Conservation (phyloP, 345 rosid species). For the Syzygium aromaticum region DNA sequence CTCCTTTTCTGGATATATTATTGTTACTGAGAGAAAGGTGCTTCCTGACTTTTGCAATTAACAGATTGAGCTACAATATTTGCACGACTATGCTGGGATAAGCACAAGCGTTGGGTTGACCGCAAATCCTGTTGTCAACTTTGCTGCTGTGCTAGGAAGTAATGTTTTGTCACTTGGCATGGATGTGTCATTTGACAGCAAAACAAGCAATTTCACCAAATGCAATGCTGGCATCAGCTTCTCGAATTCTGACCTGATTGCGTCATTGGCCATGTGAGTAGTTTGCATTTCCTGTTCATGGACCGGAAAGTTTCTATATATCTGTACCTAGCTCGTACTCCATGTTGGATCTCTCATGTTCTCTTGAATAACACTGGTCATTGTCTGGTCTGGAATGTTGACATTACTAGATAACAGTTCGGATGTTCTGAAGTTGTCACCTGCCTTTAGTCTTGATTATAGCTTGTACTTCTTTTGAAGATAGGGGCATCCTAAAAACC, state of each 20-base stretch:
- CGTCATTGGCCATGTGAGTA: constrained; percentile 65
- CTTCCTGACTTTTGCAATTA: background rate
- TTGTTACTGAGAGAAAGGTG: background rate
- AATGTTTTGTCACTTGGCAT: constrained; percentile 51
- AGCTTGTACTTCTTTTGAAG: background rate
- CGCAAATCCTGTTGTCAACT: constrained; percentile 64
- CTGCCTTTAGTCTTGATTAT: background rate
- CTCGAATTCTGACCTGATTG: constrained; percentile 54
- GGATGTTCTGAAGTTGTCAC: background rate
- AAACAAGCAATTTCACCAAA: constrained; percentile 58
- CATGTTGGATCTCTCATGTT: background rate
- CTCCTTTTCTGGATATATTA: background rate
- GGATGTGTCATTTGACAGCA: constrained; percentile 67
- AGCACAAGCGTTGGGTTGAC: constrained; percentile 72
- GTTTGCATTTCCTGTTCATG: background rate
- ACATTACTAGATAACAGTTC: background rate
- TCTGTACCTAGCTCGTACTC: background rate
- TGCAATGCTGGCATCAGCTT: constrained; percentile 69
- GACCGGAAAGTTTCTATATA: background rate
- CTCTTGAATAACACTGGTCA: background rate
- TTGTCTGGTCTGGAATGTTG: background rate
- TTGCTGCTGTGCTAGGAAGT: constrained; percentile 69
- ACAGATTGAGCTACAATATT: constrained; percentile 80
- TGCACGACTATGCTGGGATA: constrained; percentile 77
- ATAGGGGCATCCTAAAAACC: background rate